These are phyloP conservation scores for Candolleomyces efflorescens DNA, from an alignment of 768 basidiomycete genomes.

Conservation along the genomic window DNA sequence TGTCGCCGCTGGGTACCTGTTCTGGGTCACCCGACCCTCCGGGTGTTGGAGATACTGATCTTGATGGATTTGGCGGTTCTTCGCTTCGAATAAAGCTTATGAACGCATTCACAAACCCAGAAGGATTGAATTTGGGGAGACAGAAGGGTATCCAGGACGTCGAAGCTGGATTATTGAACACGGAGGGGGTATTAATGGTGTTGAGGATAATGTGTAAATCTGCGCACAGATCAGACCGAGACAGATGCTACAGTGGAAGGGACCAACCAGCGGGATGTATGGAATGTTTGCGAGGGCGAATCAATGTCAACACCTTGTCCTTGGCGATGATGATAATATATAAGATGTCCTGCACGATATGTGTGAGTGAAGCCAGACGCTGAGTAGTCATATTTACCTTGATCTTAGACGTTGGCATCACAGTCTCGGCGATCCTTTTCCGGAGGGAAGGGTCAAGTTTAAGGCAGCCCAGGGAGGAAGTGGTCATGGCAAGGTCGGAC, in stretches of 20 bases:
- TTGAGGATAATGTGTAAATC: constrained; percentile 94
- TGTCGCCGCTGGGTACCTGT: background rate
- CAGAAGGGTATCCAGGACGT: constrained; percentile 96
- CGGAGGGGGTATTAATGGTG: constrained; percentile 80
- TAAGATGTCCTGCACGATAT: constrained; percentile 65
- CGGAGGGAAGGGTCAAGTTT: constrained; percentile 67
- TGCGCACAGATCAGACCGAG: constrained; percentile 17
- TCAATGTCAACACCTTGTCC: constrained; percentile 77
- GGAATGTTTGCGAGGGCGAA: constrained; percentile 88
- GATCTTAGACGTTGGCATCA: constrained; percentile 79
- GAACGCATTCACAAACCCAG: constrained; percentile 90
- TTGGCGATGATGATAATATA: constrained; percentile 85
- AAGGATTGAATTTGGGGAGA: constrained; percentile 88
- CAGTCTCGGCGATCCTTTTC: constrained; percentile 69
- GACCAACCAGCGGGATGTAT: constrained; percentile 84
- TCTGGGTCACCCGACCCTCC: background rate
- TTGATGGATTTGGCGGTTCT: constrained; percentile 13
- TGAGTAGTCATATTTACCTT: constrained; percentile 44
- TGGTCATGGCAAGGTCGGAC: constrained; percentile 75
- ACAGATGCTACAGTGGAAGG: background rate
- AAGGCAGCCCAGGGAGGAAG: constrained; percentile 77
- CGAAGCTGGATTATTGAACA: constrained; percentile 69
- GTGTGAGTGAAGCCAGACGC: background rate
- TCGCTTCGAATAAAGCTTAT: constrained; percentile 63
- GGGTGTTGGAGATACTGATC: constrained; percentile 9